Base-by-base conservation (phyloP, 352 stramenopile genomes). In the Pythium plurisporium region DNA sequence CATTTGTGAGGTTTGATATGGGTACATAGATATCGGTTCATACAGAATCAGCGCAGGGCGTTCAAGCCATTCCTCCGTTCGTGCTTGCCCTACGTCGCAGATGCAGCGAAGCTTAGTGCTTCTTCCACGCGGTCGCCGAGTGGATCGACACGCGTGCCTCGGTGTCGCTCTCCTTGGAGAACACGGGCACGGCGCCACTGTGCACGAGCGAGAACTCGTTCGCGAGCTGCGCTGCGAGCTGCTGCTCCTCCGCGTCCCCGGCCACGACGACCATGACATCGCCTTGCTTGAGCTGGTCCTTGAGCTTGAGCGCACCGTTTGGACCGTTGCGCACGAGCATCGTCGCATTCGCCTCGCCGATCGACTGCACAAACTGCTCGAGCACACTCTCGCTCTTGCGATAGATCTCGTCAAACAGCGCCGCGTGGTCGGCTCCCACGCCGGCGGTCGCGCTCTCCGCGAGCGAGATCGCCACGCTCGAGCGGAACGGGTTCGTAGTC, bases 331-430 rank as follows among this genome's bases (percentile, higher is more conserved):
- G 73, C 23, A 82, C 69, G 8, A 77, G 62, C 58, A 76, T 52
- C 23, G 62, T 73, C 47, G 55, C 33, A 48, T 40, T 59, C 19
- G 67, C 48, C 56, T 66, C 27, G 36, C 56, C 45, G n/a, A 65
- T 50, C 17, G 51, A 74, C 61, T 82, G 46, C 51, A 87, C 70
- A 55, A 90, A 90, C 20, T 61, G 43, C 52, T 86, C 72, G 9
- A 90, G 64, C 10, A 73, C 70, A 55, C 66, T 65, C 70, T 90
- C 77, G n/a, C 71, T 77, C 62, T 84, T 76, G 54, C 65, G 49
- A 43, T 73, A 74, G 40, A 90, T 59, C 37, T 86, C 75, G 9
- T 86, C 66, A 33, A 90, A 83, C 1, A 88, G 62, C 48, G 54
- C 48, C 6, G 56, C 22, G 29, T 55, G 40, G 41, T 50, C 43